Percentiles rank a stretch among this genome's conserved stretches.
Conservation (phyloP, 306 rosid species). For the Cotoneaster glaucophyllus region DNA sequence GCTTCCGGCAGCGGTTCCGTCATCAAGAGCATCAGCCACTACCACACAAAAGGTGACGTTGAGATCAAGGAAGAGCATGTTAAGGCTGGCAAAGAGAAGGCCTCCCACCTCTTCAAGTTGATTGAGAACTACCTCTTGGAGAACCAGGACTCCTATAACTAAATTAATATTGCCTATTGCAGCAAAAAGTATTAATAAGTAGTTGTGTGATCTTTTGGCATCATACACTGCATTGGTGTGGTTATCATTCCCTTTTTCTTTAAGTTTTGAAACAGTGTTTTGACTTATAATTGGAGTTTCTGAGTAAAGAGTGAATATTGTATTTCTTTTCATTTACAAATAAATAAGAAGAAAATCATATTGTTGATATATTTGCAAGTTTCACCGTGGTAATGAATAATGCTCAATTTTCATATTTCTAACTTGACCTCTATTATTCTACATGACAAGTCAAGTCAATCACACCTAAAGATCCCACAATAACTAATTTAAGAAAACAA, state of each 20-base stretch:
- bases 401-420: no score
- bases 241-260: neutral
- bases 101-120: conserved; percentile 26
- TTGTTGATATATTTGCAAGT: neutral
- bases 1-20: conserved; percentile 27
- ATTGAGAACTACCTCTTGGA: conserved; percentile 14
- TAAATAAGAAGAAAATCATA: neutral
- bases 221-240: neutral
- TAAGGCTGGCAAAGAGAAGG: conserved; percentile 30
- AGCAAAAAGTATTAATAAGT: neutral
- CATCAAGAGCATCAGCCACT: conserved; percentile 24
- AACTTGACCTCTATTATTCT: no score
- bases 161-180: neutral
- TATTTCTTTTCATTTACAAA: neutral
- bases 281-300: neutral
- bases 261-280: neutral
- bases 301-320: neutral
- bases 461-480: no score
- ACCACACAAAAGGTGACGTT: conserved; percentile 27
- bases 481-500: no score
- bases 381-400: neutral
- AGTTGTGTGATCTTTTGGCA: neutral
- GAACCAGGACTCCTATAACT: conserved; percentile 30
- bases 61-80: conserved; percentile 32
- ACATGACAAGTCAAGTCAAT: no score